Evolutionary conservation across 768 basidiomycete species (phyloP).

Genomic region (Mrakia blollopis): DNA sequence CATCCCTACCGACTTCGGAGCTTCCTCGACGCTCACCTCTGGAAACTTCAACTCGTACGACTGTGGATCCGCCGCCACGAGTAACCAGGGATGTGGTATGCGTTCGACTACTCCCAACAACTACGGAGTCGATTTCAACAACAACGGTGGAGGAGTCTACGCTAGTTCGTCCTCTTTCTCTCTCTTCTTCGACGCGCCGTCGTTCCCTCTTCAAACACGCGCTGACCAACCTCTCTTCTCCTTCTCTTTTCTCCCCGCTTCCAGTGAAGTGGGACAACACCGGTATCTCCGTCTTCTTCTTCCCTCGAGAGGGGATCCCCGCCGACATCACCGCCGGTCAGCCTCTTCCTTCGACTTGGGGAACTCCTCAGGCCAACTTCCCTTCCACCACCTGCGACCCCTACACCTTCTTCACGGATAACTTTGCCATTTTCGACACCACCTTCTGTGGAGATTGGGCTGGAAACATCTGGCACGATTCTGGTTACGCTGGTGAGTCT

Average conservation of each 20-base stretch:
- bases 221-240: conserved; percentile 16
- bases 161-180: conserved; percentile 59
- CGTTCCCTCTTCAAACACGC: background rate
- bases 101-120: conserved; percentile 54
- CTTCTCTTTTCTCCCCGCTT: conserved; percentile 36
- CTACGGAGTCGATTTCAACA: conserved; percentile 83
- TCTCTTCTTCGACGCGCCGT: background rate
- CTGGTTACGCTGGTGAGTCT: conserved; percentile 53
- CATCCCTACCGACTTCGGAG: conserved; percentile 52
- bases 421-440: conserved; percentile 66
- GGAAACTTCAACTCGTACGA: conserved; percentile 42
- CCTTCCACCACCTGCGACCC: conserved; percentile 69
- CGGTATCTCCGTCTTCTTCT: conserved; percentile 69
- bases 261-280: conserved; percentile 68
- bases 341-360: conserved; percentile 75
- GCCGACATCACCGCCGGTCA: conserved; percentile 64
- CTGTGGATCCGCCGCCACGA: conserved; percentile 42
- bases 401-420: conserved; percentile 68
- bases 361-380: conserved; percentile 71
- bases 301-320: conserved; percentile 68
- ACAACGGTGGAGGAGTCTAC: conserved; percentile 79
- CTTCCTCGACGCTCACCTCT: conserved; percentile 53
- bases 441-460: conserved; percentile 90
- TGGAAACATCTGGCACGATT: conserved; percentile 68
- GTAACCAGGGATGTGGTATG: conserved; percentile 66